These are phyloP conservation scores for Vinca minor DNA, from an alignment of 257 asterid species.

Conservation along the genomic window DNA sequence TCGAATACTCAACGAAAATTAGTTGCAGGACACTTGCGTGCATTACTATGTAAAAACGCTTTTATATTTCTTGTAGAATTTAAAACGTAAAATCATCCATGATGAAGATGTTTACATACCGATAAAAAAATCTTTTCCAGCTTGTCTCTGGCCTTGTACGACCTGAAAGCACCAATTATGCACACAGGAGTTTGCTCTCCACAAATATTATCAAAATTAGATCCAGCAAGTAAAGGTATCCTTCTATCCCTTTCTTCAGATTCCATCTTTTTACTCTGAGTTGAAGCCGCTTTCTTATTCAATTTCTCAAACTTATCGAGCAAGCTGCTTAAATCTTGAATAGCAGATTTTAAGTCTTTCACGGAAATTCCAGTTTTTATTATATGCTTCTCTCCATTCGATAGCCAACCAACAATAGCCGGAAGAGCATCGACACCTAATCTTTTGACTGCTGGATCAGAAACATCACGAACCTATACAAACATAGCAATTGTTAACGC, in stretches of 20 bases:
- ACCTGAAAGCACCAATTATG: conserved; percentile 68
- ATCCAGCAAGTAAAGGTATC: conserved; percentile 52
- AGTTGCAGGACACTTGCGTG: background rate
- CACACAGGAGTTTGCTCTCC: conserved; percentile 72
- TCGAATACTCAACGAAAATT: background rate
- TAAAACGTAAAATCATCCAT: background rate
- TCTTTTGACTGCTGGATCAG: conserved; percentile 46
- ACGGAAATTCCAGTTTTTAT: conserved; percentile 65
- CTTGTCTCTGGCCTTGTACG: conserved; percentile 47
- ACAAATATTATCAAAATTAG: conserved; percentile 59
- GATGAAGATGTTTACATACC: conserved; percentile 35
- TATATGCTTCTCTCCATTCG: conserved; percentile 70
- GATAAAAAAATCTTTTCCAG: conserved; percentile 52
- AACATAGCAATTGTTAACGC: conserved; percentile 5
- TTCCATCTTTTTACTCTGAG: conserved; percentile 24
- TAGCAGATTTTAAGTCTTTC: conserved; percentile 61
- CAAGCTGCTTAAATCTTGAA: conserved; percentile 62
- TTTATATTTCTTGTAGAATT: background rate
- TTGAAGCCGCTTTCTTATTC: conserved; percentile 54
- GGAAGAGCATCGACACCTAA: conserved; percentile 77
- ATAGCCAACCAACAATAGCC: conserved; percentile 71
- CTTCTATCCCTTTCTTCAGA: conserved; percentile 31
- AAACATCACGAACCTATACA: conserved; percentile 53
- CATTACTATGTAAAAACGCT: background rate
- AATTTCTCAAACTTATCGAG: conserved; percentile 66